These are phyloP conservation scores for Cutaneotrichosporon sp. DNA, from an alignment of 1,284 basidiomycete genomes.

Conservation along the genomic window DNA sequence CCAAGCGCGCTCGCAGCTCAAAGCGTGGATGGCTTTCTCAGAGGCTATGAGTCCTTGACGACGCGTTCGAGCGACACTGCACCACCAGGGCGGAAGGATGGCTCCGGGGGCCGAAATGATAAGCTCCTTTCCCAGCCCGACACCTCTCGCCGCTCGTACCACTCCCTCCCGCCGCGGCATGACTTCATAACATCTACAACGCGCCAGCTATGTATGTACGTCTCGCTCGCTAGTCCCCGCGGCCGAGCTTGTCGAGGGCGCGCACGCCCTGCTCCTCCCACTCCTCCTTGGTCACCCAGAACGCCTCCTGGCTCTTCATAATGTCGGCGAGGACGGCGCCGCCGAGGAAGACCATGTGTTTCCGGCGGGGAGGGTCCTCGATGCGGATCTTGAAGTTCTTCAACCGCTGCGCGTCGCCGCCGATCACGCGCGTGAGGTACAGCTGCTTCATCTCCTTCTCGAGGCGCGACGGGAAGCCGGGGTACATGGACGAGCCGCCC, in stretches of 20 bases:
- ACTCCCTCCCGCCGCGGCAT: not conserved
- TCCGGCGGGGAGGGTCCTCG: conserved; percentile 95
- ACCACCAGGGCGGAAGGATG: not conserved
- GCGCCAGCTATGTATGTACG: conserved; percentile 3
- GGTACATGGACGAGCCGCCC: conserved; percentile 98
- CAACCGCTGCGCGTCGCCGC: conserved; percentile 78
- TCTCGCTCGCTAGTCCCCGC: conserved; percentile 44
- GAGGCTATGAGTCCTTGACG: too few relatives aligned
- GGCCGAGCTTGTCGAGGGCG: conserved; percentile 75
- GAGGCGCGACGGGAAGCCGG: conserved; percentile 90
- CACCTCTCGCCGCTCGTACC: not conserved
- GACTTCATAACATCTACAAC: conserved; percentile 13
- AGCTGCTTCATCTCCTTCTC: conserved; percentile 99
- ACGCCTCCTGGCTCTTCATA: conserved; percentile 92
- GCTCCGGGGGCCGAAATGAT: not conserved
- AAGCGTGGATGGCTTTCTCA: too few relatives aligned
- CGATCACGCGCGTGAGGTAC: conserved; percentile 85
- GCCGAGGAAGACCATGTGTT: conserved; percentile 99
- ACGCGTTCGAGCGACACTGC: too few relatives aligned
- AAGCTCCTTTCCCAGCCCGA: too few relatives aligned
- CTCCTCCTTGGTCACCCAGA: conserved; percentile 92
- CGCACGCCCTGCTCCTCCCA: conserved; percentile 87
- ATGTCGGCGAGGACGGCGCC: conserved; percentile 96
- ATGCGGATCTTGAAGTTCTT: conserved; percentile 99
- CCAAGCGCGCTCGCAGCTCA: too few relatives aligned